These are phyloP conservation scores for Clitoria ternatea DNA, from an alignment of 306 rosid genomes.

Conservation along the genomic window DNA sequence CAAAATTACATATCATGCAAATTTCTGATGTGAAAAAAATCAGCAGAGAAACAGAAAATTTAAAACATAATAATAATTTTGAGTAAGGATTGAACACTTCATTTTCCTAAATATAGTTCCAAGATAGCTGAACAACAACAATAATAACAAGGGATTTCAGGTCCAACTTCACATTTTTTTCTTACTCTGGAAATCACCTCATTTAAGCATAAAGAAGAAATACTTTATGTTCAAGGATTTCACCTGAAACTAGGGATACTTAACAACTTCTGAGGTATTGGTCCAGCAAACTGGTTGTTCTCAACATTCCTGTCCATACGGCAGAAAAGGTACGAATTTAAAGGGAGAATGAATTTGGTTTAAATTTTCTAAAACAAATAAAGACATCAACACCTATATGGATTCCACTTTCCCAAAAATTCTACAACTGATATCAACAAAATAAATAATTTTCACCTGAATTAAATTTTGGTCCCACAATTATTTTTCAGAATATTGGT, in stretches of 20 bases:
- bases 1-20: slow-evolving; percentile 1
- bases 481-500: neutral
- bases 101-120: neutral
- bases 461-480: neutral
- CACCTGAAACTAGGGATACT: slow-evolving; percentile 69
- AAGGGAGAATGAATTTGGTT: neutral
- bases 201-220: slow-evolving; percentile 22
- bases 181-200: slow-evolving; percentile 7
- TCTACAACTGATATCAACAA: neutral
- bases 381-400: neutral
- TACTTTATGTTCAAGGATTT: slow-evolving; percentile 10
- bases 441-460: neutral
- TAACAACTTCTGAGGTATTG: slow-evolving; percentile 76
- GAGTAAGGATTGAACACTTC: neutral
- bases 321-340: neutral
- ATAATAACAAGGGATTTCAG: neutral
- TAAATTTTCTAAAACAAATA: no score
- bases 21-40: slow-evolving; percentile 8
- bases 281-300: slow-evolving; percentile 73
- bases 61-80: neutral
- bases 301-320: slow-evolving; percentile 75
- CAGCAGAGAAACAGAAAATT: neutral
- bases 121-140: neutral
- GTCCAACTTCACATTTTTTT: slow-evolving; percentile 16
- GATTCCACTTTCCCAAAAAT: neutral